phyloP scores from a whole-genome alignment of 805 yeast genomes.

The Debaryomyces prosopidis region DNA sequence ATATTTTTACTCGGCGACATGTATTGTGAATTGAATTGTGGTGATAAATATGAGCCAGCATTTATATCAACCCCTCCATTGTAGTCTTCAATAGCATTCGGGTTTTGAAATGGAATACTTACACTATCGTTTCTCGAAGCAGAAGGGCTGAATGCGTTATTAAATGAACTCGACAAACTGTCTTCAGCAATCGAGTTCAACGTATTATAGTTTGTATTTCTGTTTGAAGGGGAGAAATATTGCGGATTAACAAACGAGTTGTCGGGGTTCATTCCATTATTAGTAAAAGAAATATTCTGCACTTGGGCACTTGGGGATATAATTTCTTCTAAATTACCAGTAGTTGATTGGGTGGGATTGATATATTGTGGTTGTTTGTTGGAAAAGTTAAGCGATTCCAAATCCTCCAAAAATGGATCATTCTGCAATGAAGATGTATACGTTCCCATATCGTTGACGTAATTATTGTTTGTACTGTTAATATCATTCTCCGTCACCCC shows the following conservation, averaged over 20 bases:
- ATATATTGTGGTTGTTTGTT: slow-evolving; percentile 12
- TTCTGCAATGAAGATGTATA: slow-evolving; percentile 17
- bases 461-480: slow-evolving; percentile 13
- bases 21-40: slow-evolving; percentile 28
- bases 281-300: slow-evolving; percentile 1
- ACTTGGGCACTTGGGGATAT: slow-evolving; percentile 29
- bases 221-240: slow-evolving; percentile 41
- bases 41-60: slow-evolving; percentile 35
- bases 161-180: slow-evolving; percentile 12
- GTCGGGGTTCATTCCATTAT: slow-evolving; percentile 4
- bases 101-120: slow-evolving; percentile 24
- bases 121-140: slow-evolving; percentile 31
- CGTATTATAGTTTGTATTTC: slow-evolving; percentile 20
- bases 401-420: slow-evolving; percentile 35
- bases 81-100: slow-evolving; percentile 5
- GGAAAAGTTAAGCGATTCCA: slow-evolving; percentile 18
- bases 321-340: slow-evolving; percentile 36
- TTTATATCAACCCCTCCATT: slow-evolving; percentile 19
- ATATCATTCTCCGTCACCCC: not conserved
- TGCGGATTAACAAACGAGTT: slow-evolving; percentile 32
- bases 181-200: slow-evolving; percentile 37
- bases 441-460: slow-evolving; percentile 14
- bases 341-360: slow-evolving; percentile 14
- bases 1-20: slow-evolving; percentile 30
- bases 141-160: slow-evolving; percentile 31